phyloP scores from a whole-genome alignment of 164 flowering plant genomes.

The Malania oleifera region DNA sequence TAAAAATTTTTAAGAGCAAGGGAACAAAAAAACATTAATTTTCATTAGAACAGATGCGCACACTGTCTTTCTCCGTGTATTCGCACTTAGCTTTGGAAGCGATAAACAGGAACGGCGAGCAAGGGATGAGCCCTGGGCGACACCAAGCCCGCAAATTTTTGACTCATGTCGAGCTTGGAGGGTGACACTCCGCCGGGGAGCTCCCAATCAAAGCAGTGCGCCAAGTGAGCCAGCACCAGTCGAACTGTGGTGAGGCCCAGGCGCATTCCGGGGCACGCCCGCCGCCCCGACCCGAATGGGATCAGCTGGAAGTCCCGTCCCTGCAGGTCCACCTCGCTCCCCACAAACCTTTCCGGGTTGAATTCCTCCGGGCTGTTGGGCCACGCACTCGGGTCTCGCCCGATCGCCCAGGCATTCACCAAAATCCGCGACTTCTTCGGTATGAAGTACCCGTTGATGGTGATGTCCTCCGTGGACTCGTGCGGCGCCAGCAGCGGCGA shows the following conservation, averaged over 20 bases:
- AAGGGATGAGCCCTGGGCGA: slow-evolving; percentile 12
- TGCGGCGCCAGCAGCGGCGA: slow-evolving; percentile 3
- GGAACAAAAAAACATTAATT: too few species aligned
- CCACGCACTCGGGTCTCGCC: slow-evolving; percentile 16
- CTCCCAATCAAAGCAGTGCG: slow-evolving; percentile 17
- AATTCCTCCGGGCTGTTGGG: not conserved
- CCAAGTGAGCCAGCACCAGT: slow-evolving; percentile 9
- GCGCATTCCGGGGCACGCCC: slow-evolving; percentile 7
- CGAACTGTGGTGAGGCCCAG: not conserved
- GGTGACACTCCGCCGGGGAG: slow-evolving; percentile 7
- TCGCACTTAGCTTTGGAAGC: too few species aligned
- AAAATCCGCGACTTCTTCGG: slow-evolving; percentile 3
- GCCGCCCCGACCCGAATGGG: not conserved
- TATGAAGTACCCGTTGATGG: slow-evolving; percentile 4
- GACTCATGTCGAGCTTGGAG: slow-evolving; percentile 18
- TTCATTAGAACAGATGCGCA: too few species aligned
- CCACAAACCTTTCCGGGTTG: not conserved
- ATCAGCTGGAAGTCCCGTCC: not conserved
- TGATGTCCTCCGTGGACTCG: slow-evolving; percentile 4
- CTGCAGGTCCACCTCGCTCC: not conserved
- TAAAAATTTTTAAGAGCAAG: too few species aligned
- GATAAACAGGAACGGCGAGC: too few species aligned
- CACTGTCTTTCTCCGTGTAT: too few species aligned
- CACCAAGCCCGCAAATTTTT: slow-evolving; percentile 10
- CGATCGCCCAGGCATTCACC: slow-evolving; percentile 17